A percentile compares a stretch with the other conserved stretches of the same genome.
Evolutionary conservation across 305 asterid species (phyloP).

Genomic region (Solanum chacoense): DNA sequence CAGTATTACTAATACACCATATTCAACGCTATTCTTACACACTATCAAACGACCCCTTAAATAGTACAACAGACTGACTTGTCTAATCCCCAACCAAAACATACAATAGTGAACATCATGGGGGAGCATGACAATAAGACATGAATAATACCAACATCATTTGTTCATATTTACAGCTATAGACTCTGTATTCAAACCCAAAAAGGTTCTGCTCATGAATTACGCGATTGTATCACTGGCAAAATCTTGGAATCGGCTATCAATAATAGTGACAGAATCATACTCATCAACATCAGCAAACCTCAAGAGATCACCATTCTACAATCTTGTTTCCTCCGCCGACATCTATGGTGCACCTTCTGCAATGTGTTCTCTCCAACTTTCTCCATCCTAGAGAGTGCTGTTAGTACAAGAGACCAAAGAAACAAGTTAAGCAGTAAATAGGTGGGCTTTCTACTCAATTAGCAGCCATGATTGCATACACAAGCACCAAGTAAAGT

Average conservation of each 20-base stretch:
- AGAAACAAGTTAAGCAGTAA: background rate
- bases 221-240: background rate
- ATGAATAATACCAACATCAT: background rate
- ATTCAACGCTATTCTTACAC: background rate
- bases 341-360: slow-evolving; percentile 84
- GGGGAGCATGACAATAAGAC: background rate
- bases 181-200: background rate
- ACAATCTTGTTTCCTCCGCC: slow-evolving; percentile 77
- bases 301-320: slow-evolving; percentile 23
- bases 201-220: background rate
- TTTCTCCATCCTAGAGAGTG: slow-evolving; percentile 47
- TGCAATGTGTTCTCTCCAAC: slow-evolving; percentile 70
- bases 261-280: background rate
- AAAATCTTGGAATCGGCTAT: background rate
- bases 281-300: background rate
- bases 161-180: background rate
- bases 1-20: background rate
- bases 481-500: background rate
- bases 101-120: background rate
- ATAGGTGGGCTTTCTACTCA: background rate
- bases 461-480: background rate
- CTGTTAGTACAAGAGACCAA: slow-evolving; percentile 19
- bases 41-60: background rate
- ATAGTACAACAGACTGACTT: background rate
- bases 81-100: background rate